These are phyloP conservation scores for Citeromyces matritensis DNA, from an alignment of 805 yeast species.

Conservation along the genomic window DNA sequence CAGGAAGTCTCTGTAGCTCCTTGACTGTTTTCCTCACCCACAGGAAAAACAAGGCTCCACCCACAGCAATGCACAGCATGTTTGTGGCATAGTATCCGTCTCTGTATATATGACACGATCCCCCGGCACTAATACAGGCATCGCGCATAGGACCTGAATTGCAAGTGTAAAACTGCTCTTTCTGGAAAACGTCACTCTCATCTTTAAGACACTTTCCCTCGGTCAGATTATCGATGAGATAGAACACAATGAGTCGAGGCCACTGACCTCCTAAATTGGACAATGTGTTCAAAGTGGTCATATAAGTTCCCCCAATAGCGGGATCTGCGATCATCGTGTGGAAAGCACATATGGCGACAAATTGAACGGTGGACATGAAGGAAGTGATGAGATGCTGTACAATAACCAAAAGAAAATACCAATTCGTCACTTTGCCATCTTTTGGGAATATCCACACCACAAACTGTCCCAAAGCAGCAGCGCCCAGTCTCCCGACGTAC, in stretches of 20 bases:
- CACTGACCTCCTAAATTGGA: conserved; percentile 95
- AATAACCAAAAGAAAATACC: conserved; percentile 59
- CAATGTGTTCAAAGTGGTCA: conserved; percentile 89
- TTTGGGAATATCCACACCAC: conserved; percentile 62
- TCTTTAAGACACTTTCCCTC: conserved; percentile 34
- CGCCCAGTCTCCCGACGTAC: conserved; percentile 62
- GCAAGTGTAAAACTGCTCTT: conserved; percentile 12
- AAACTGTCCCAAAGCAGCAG: conserved; percentile 65
- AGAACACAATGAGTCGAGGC: conserved; percentile 78
- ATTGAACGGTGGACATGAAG: conserved; percentile 89
- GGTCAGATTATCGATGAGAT: conserved; percentile 70
- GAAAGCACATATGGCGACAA: conserved; percentile 88
- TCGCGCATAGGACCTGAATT: conserved; percentile 19
- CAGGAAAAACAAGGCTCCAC: conserved; percentile 43
- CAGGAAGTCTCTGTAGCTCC: conserved; percentile 58
- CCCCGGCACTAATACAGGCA: conserved; percentile 37
- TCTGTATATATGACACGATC: conserved; percentile 31
- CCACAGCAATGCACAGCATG: conserved; percentile 51
- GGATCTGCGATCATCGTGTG: conserved; percentile 96
- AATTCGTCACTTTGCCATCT: conserved; percentile 25
- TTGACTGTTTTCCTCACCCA: conserved; percentile 53
- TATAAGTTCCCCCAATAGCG: conserved; percentile 89
- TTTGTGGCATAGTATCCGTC: conserved; percentile 87
- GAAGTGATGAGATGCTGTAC: conserved; percentile 75
- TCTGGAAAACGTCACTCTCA: conserved; percentile 3